These are phyloP conservation scores for Podospora bellae-mahoneyi DNA, from an alignment of 495 filamentous ascomycete genomes.

Conservation along the genomic window DNA sequence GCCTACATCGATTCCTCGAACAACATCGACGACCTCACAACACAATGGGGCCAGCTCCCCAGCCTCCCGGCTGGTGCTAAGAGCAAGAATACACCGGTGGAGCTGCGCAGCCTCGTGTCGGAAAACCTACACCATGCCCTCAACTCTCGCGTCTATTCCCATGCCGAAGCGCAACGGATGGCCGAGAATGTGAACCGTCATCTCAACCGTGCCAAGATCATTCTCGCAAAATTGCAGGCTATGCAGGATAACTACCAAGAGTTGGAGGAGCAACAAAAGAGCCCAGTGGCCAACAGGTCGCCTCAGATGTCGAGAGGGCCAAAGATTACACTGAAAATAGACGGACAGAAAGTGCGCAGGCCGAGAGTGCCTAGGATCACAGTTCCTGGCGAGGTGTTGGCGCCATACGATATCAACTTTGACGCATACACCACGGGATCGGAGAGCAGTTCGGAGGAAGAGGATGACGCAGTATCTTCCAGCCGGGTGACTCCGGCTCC, in stretches of 20 bases:
- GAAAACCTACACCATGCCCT: slow-evolving; percentile 68
- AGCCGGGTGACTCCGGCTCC: slow-evolving; percentile 34
- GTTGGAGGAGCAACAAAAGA: slow-evolving; percentile 54
- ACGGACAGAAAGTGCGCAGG: slow-evolving; percentile 47
- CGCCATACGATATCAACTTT: slow-evolving; percentile 55
- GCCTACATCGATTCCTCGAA: slow-evolving; percentile 63
- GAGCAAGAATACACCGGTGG: slow-evolving; percentile 42
- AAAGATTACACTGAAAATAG: slow-evolving; percentile 64
- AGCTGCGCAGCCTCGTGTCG: slow-evolving; percentile 74
- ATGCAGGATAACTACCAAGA: slow-evolving; percentile 58
- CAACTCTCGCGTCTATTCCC: slow-evolving; percentile 69
- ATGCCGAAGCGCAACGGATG: slow-evolving; percentile 79
- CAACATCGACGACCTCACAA: slow-evolving; percentile 68
- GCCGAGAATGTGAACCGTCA: slow-evolving; percentile 75
- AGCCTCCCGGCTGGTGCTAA: slow-evolving; percentile 44
- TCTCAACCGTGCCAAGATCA: slow-evolving; percentile 68
- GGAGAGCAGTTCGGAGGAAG: slow-evolving; percentile 45
- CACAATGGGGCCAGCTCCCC: slow-evolving; percentile 69
- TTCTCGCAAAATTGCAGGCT: slow-evolving; percentile 75
- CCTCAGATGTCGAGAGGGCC: slow-evolving; percentile 56
- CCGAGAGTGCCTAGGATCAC: slow-evolving; percentile 48
- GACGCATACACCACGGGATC: slow-evolving; percentile 46
- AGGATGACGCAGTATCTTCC: slow-evolving; percentile 34
- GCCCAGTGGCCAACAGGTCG: slow-evolving; percentile 46
- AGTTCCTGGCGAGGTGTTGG: slow-evolving; percentile 57